Evolutionary conservation across 2,329 filamentous ascomycete genomes (phyloP).

Genomic region (Ascochyta clinopodiicola): DNA sequence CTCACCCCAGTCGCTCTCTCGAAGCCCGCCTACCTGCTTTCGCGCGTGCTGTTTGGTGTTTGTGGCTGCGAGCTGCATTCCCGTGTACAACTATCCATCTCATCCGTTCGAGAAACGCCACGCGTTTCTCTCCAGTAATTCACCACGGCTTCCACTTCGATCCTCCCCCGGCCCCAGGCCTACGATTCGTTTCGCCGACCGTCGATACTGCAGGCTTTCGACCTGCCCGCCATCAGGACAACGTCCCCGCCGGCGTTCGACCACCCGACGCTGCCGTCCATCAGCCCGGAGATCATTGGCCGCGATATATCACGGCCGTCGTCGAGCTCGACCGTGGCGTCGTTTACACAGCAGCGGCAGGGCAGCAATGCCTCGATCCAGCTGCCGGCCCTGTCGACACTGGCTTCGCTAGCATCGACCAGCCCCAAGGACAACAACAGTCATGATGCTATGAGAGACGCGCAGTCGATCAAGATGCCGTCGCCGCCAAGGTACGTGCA

Average conservation of each 20-base stretch:
- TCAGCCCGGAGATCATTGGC: conserved; percentile 53
- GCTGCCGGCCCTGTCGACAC: conserved; percentile 64
- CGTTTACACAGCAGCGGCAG: conserved; percentile 49
- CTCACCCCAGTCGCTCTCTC: conserved; percentile 37
- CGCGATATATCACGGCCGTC: conserved; percentile 61
- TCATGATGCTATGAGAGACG: conserved; percentile 32
- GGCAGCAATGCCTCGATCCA: conserved; percentile 51
- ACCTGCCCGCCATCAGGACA: conserved; percentile 56
- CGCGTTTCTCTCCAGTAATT: conserved; percentile 45
- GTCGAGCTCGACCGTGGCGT: conserved; percentile 59
- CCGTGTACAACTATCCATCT: conserved; percentile 13
- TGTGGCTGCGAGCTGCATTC: conserved; percentile 20
- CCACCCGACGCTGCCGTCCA: conserved; percentile 56
- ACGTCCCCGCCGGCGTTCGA: conserved; percentile 52
- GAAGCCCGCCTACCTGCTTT: conserved; percentile 15
- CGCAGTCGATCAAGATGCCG: conserved; percentile 36
- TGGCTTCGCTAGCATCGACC: conserved; percentile 64
- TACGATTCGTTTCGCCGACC: conserved; percentile 58
- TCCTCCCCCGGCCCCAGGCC: conserved; percentile 66
- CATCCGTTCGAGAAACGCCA: conserved; percentile 37
- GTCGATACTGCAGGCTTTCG: conserved; percentile 57
- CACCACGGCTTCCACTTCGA: conserved; percentile 62
- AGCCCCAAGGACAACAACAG: conserved; percentile 44
- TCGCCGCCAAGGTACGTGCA: conserved; percentile 42
- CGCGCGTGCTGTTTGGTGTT: conserved; percentile 23